Evolutionary conservation across 192 early-diverging fungal genomes (phyloP), one percentile per base, ranked within the genome.

Genomic region (Entomortierella beljakovae): DNA sequence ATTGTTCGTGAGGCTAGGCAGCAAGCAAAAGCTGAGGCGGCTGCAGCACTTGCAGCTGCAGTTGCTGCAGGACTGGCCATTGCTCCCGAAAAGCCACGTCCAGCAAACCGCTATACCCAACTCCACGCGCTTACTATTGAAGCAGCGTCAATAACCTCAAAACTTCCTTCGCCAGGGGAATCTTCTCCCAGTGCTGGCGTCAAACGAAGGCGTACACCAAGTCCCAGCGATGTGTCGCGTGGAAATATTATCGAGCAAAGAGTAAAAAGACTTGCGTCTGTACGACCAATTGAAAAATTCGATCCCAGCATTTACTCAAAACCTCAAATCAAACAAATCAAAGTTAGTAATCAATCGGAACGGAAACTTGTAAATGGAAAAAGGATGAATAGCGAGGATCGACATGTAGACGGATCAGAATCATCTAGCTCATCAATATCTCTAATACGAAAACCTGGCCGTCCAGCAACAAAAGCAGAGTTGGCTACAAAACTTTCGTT

Each of bases 1-100:
- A 79, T 79, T 54, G 75, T 79, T 16, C 60, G 75, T 10, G 75
- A 68, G 23, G 75, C 75, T 11, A 68, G 67, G 20, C 56, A 63
- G 23, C 60, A 68, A 7, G 67, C 59, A 35, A 64, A 61, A 22
- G 75, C 75, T 0, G 75, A 69, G 22, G 75, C 68, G 0, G 66
- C 59, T 0, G 67, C 60, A 0, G 67, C 57, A 3, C 52, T 67
- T 22, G 75, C 67, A n/a, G 67, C 62, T 18, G 61, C 67, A 22
- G 61, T 68, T 13, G 75, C 67, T 1, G 75, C 75, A 34, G 75
- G 61, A 13, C 57, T 58, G 7, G 55, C 57, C 10, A 33, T 53
- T 29, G 48, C 25, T 0, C 56, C 43, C 4, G 56, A 59, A 15
- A 63, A 63, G 38, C 48, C 59, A 26, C 26, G 26, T 0, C 43